Base-by-base conservation (phyloP, 2,329 filamentous ascomycete species). In the Trichoderma lentiforme region DNA sequence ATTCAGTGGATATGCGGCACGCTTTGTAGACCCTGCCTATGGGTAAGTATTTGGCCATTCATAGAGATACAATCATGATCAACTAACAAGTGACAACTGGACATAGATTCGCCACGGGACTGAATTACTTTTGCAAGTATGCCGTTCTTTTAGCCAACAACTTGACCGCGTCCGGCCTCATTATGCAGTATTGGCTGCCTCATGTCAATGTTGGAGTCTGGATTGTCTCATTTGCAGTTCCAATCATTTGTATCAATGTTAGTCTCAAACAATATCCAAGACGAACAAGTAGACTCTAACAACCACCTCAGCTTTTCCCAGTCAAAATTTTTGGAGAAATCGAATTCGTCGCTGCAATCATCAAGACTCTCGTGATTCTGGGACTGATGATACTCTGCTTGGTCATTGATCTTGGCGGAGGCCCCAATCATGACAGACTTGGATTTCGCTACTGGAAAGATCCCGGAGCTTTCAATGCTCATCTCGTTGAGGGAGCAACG, bases 231-330 rank as follows among this genome's bases (percentile, higher is more conserved):
- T 43, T 43, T 9, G 39, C 39, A 9, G 18, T 43, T 9, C 39
- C 39, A 4, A 43, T 43, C 7, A 43, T 43, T 43, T 43, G 1
- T 0, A 43, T 43, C 18, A 43, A 43, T n/a, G 39, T 43, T 0
- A 43, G 39, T 43, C 7, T n/a, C 18, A 7, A 43, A 0, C 36
- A 43, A n/a, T 1, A n/a, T n/a, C 15, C 39, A 3, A 18, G 36
- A 3, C 3, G 4, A 43, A 2, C 0, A 4, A 9, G n/a, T n/a
- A 9, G 7, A 43, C 0, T 0, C 39, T 43, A 43, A 43, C 39
- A n/a, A n/a, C 18, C 18, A 2, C 18, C 3, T 9, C 0, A 43
- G 39, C 39, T 43, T n/a, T 43, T 43, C 39, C 18, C 18, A 9
- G 39, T 43, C 18, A 43, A 43, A 7, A 15, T 43, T 4, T 43